Evolutionary conservation across 345 rosid genomes (phyloP), one percentile per base, ranked within the genome.

Genomic region (Brassica carinata): DNA sequence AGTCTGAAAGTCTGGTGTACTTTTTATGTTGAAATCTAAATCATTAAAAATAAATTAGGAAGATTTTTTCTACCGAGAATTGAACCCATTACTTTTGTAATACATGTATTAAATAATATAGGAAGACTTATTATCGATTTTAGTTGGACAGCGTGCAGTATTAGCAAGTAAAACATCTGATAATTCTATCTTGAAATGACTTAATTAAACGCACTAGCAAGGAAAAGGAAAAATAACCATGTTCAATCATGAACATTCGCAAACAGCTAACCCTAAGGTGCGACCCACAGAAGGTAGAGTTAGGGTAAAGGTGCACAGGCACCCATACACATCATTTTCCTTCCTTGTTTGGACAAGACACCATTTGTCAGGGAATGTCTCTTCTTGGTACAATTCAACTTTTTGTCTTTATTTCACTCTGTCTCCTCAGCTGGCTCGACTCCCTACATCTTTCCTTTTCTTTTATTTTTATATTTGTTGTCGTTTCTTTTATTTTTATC

Each of bases 341-440:
- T 62, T 8, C 40, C 19, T 43, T 53, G 19, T 58, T 79, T 48
- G 31, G 83, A 61, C 71, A 74, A 23, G 29, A 73, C 77, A 53
- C 58, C 58, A 9, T 79, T 74, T 80, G 83, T 80, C 83, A 80
- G 83, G 61, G 83, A 80, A 80, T 80, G 79, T 75, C 72, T 80
- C 76, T 34, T 63, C 45, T 68, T 72, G 36, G 36, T 26, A 72
- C 67, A 2, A 45, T 8, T 61, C 27, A 40, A 8, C 45, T 14
- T 30, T 43, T 29, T 53, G 15, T 45, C 2, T n/a, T 23, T 67
- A 8, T 8, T 66, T 45, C 58, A 53, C 19, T 53, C 19, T n/a
- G 58, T 53, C 58, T 53, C 58, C 17, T n/a, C 19, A 53, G 58
- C 58, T 53, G 58, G 8, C 58, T 53, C 58, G 58, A 53, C 58